Conservation (phyloP, 2,329 filamentous ascomycete species). For the Cyphellophora attinorum region DNA sequence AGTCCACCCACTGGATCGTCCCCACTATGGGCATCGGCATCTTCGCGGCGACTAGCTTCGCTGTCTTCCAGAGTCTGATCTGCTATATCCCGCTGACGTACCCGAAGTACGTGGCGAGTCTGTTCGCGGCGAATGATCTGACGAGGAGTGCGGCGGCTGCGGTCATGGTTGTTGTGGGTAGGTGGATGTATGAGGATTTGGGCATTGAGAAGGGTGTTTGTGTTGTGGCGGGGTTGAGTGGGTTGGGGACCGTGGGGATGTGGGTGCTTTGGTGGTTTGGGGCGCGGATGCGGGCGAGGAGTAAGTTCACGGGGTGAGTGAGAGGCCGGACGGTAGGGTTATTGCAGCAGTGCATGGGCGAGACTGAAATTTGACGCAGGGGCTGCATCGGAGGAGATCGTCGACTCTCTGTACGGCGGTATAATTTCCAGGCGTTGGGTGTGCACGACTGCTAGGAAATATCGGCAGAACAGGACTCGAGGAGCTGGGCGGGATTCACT, state of each 20-base stretch:
- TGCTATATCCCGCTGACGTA: slow-evolving; percentile 17
- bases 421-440: too few species aligned
- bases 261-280: slow-evolving; percentile 11
- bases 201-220: slow-evolving; percentile 22
- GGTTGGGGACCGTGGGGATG: slow-evolving; percentile 12
- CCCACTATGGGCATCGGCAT: slow-evolving; percentile 13
- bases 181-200: slow-evolving; percentile 24
- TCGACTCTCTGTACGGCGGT: too few species aligned
- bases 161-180: slow-evolving; percentile 26
- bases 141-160: slow-evolving; percentile 21
- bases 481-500: too few species aligned
- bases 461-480: too few species aligned
- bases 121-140: slow-evolving; percentile 22
- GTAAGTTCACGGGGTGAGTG: slow-evolving; percentile 10
- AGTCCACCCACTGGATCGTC: slow-evolving; percentile 37
- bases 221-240: slow-evolving; percentile 26
- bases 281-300: slow-evolving; percentile 6
- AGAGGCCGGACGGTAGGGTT: neutral
- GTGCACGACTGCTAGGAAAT: too few species aligned
- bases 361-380: too few species aligned
- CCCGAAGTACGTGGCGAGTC: slow-evolving; percentile 16
- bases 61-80: slow-evolving; percentile 19
- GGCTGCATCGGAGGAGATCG: too few species aligned
- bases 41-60: slow-evolving; percentile 15
- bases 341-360: too few species aligned